These are phyloP conservation scores for Suhomyces bolitotheri DNA, from an alignment of 1,139 yeast genomes.

Conservation along the genomic window DNA sequence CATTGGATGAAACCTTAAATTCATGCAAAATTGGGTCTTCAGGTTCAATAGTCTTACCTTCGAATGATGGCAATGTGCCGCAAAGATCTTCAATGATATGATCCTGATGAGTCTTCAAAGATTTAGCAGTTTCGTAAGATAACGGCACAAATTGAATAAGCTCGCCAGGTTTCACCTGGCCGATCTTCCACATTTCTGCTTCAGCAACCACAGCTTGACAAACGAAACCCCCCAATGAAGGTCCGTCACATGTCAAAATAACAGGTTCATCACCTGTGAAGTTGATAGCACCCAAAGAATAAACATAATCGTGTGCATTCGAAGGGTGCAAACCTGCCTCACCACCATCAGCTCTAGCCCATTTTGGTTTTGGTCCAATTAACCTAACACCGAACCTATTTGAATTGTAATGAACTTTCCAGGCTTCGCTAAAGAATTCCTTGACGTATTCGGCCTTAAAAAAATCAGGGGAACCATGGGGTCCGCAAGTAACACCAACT, in stretches of 20 bases:
- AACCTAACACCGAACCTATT: slow-evolving; percentile 94
- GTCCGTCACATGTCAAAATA: slow-evolving; percentile 94
- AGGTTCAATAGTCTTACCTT: slow-evolving; percentile 36
- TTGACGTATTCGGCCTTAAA: slow-evolving; percentile 74
- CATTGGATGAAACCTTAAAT: slow-evolving; percentile 46
- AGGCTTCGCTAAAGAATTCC: slow-evolving; percentile 70
- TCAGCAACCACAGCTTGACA: slow-evolving; percentile 95
- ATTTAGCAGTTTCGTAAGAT: slow-evolving; percentile 64
- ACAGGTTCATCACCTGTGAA: slow-evolving; percentile 99
- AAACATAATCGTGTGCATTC: slow-evolving; percentile 95
- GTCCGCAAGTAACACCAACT: slow-evolving; percentile 94
- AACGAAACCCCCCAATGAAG: slow-evolving; percentile 95
- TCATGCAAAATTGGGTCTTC: slow-evolving; percentile 64
- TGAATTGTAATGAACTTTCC: slow-evolving; percentile 97
- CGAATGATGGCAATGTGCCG: slow-evolving; percentile 43
- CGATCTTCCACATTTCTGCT: slow-evolving; percentile 98
- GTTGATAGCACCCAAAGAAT: slow-evolving; percentile 93
- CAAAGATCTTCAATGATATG: slow-evolving; percentile 44
- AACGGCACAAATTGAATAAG: slow-evolving; percentile 77
- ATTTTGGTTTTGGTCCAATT: slow-evolving; percentile 92
- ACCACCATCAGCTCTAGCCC: slow-evolving; percentile 98
- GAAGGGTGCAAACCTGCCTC: slow-evolving; percentile 98
- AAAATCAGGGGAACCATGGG: slow-evolving; percentile 96
- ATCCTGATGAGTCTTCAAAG: slow-evolving; percentile 62
- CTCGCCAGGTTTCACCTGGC: slow-evolving; percentile 96